Base-by-base conservation (phyloP, 2,329 filamentous ascomycete species). In the Fusarium miscanthi region DNA sequence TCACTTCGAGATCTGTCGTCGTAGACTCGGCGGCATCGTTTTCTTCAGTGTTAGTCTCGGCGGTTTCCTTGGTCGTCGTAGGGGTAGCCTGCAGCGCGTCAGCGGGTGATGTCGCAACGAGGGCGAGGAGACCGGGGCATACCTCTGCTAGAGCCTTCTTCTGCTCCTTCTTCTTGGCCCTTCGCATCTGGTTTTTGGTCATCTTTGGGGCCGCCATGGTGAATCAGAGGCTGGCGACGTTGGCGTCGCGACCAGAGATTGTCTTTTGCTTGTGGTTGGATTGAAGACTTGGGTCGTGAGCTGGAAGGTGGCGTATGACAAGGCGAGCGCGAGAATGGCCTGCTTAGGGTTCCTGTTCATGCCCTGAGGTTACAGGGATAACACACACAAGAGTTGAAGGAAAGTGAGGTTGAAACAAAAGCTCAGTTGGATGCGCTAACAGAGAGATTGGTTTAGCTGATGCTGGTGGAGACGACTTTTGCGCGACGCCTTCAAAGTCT, bases 151-250 rank as follows among this genome's bases (percentile, higher is more conserved):
- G 84, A 74, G 89, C 83, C 78, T 91, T 91, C 85, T 97, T 97
- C 80, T 94, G 90, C 78, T 94, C 93, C 91, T 97, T 98, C 89
- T 96, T 97, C 87, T 95, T 95, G 53, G 94, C 93, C 81, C 95
- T 91, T 81, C 94, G 90, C 86, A 95, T 92, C 84, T 97, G 94
- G 84, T 98, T 98, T 87, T 98, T 98, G 81, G 92, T 94, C 86
- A 92, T 91, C 85, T 95, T 97, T 75, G 87, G 82, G 74, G 85
- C 82, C 78, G 88, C 89, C 90, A 91, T 92, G 79, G 81, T 85
- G 78, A 76, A 75, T 58, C 58, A 19, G 73, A 64, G 65, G 45
- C 66, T 61, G 72, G 75, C 73, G 78, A 76, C 69, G 59, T 66
- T 66, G 76, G 69, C 66, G 63, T 74, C 73, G 74, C 70, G 73